Evolutionary conservation across 176 grass and related monocot genomes (phyloP).

Genomic region (Triticum dicoccoides): DNA sequence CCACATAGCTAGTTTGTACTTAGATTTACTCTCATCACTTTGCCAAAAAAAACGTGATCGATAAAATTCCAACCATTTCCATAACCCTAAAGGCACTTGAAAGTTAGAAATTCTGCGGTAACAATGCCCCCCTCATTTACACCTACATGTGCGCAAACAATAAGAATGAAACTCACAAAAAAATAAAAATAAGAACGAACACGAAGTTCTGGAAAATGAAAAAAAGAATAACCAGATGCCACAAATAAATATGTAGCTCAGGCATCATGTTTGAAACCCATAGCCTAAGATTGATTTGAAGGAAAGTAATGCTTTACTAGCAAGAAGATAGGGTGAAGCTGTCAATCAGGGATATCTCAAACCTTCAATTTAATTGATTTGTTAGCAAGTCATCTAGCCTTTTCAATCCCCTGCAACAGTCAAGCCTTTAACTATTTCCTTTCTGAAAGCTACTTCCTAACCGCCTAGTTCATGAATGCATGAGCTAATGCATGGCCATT

Average conservation of each 20-base stretch:
- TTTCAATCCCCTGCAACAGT: conserved; percentile 43
- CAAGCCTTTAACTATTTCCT: conserved; percentile 34
- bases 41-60: too few species aligned
- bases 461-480: conserved; percentile 30
- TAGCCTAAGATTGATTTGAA: conserved; percentile 16
- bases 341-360: conserved; percentile 6
- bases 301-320: conserved; percentile 27
- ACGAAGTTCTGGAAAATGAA: conserved; percentile 10
- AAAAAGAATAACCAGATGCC: conserved; percentile 12
- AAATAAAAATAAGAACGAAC: not conserved
- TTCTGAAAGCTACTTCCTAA: conserved; percentile 50
- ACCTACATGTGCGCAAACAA: conserved; percentile 23
- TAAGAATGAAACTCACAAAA: not conserved
- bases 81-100: too few species aligned
- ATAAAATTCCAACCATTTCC: too few species aligned
- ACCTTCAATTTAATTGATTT: conserved; percentile 24
- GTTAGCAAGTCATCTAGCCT: conserved; percentile 28
- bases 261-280: conserved; percentile 30
- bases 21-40: too few species aligned
- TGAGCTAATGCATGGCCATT: conserved; percentile 19
- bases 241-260: conserved; percentile 30
- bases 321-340: conserved; percentile 25
- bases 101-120: not conserved
- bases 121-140: not conserved
- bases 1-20: too few species aligned